Conservation (phyloP, 129 eudicot species). For the Centaurea solstitialis region DNA sequence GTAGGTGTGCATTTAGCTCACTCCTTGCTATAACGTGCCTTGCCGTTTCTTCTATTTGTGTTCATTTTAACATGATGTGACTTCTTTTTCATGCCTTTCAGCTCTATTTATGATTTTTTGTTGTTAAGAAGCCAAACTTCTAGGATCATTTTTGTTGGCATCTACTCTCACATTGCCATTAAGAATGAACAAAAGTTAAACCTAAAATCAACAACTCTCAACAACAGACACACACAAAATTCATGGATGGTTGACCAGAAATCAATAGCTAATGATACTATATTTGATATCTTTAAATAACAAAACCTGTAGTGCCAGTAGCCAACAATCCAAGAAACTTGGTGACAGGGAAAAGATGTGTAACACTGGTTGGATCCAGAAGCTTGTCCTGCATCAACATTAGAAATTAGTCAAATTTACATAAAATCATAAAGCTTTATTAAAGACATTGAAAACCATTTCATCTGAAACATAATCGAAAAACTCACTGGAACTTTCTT, state of each 20-base stretch:
- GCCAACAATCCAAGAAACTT: conserved; percentile 88
- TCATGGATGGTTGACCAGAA: not conserved
- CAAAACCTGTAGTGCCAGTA: conserved; percentile 88
- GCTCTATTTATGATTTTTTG: not conserved
- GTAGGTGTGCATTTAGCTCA: too few relatives aligned
- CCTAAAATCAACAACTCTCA: not conserved
- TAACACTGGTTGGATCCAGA: conserved; percentile 92
- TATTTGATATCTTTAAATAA: not conserved
- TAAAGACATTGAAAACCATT: not conserved
- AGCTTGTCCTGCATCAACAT: conserved; percentile 72
- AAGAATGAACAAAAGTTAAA: not conserved
- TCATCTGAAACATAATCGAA: not conserved
- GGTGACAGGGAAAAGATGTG: conserved; percentile 84
- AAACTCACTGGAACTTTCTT: conserved; percentile 92
- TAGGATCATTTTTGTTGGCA: not conserved
- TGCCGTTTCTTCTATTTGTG: not conserved
- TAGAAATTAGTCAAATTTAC: not conserved
- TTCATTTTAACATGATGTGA: not conserved
- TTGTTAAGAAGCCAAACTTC: not conserved
- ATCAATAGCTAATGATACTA: not conserved
- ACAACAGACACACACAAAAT: not conserved
- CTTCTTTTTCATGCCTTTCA: not conserved
- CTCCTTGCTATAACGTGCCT: not conserved
- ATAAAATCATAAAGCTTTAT: conserved; percentile 3
- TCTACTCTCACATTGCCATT: not conserved